Evolutionary conservation across 2,329 filamentous ascomycete genomes (phyloP), one percentile per base, ranked within the genome.

Genomic region (Trichoderma atroviride): DNA sequence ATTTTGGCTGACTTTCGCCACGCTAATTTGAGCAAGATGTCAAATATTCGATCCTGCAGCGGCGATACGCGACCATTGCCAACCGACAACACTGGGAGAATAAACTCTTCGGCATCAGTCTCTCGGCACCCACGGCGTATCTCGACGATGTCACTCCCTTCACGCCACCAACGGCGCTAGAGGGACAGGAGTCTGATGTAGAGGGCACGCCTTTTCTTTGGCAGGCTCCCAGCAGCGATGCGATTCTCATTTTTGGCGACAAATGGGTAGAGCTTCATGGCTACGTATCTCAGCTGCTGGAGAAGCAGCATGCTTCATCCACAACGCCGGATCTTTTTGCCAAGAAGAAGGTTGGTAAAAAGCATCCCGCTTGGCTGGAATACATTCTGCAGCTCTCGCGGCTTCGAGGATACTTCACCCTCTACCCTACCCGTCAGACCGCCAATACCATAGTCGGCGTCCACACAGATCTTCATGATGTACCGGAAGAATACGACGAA

Each of bases 191-290:
- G 22, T 68, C 62, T 33, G 72, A 55, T 59, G 74, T 67, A 74
- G 79, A 33, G 74, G 78, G 5, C 61, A 85, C 87, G 0, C 84
- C 91, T 0, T 96, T 97, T 75, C 82, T 97, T 10, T 97, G 94
- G 90, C 92, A 97, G 79, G 88, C 90, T 2, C 94, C 95, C 5
- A 92, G 89, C 72, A 92, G 91, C 75, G 91, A 96, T 72, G 94
- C 95, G 0, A 88, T 90, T 13, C 84, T 99, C 11, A 91, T 95
- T 77, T 89, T 96, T 68, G 94, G 94, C 55, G 88, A 93, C 59
- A 94, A 91, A 76, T 99, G 96, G 96, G 82, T 87, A 14, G 92
- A 97, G 74, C 85, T 97, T 11, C 94, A 97, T 77, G 87, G 89
- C 13, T 96, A 96, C 74, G 85, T 96, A 2, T 87, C 91, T 13